Evolutionary conservation across 2,329 filamentous ascomycete genomes (phyloP).

Genomic region (Penicillium hesseltinei): DNA sequence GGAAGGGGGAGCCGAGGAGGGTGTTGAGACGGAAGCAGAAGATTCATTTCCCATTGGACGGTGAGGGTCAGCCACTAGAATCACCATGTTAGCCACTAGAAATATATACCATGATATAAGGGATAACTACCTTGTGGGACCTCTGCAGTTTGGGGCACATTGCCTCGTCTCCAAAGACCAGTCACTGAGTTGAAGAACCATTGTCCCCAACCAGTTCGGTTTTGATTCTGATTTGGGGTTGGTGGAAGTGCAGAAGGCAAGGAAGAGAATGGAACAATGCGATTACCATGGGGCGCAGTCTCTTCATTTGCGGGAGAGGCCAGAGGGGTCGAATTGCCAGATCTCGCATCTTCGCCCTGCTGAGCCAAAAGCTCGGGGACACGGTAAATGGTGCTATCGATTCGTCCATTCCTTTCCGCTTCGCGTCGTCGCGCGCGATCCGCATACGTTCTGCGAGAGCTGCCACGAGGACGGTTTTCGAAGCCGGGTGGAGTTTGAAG

Average conservation of each 20-base stretch:
- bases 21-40: background rate
- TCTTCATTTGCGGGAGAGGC: background rate
- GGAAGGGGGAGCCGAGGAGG: background rate
- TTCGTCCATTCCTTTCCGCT: slow-evolving; percentile 31
- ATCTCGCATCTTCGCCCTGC: slow-evolving; percentile 25
- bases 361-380: slow-evolving; percentile 34
- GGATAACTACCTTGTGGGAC: background rate
- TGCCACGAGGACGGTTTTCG: slow-evolving; percentile 13
- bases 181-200: slow-evolving; percentile 22
- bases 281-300: background rate
- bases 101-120: background rate
- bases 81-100: background rate
- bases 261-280: background rate
- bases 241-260: slow-evolving; percentile 4
- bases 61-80: background rate
- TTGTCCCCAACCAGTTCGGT: slow-evolving; percentile 3
- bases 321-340: background rate
- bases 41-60: background rate
- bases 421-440: slow-evolving; percentile 32
- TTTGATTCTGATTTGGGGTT: background rate
- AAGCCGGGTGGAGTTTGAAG: slow-evolving; percentile 1
- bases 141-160: slow-evolving; percentile 1
- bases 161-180: slow-evolving; percentile 13
- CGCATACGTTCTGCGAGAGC: slow-evolving; percentile 26
- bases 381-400: slow-evolving; percentile 36